Evolutionary conservation across 352 stramenopile species (phyloP).

Genomic region (Globisporangium paddicum): DNA sequence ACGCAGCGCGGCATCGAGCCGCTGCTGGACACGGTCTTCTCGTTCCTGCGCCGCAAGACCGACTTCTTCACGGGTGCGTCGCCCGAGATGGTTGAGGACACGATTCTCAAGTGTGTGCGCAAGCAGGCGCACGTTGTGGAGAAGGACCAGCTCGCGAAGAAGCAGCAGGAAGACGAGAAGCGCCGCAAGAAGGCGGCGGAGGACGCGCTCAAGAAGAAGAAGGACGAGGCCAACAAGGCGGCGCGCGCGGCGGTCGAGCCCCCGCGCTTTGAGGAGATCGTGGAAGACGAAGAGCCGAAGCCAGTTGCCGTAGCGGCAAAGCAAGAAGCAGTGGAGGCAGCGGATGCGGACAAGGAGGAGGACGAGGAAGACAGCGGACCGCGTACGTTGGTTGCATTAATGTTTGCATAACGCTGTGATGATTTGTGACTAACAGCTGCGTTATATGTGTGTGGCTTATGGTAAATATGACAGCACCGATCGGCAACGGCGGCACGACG

Average conservation of each 20-base stretch:
- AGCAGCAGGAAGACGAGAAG: conserved; percentile 80
- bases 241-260: conserved; percentile 25
- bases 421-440: neutral
- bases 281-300: conserved; percentile 38
- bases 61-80: conserved; percentile 96
- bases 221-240: conserved; percentile 35
- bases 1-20: conserved; percentile 97
- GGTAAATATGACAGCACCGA: conserved; percentile 41
- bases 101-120: conserved; percentile 86
- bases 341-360: conserved; percentile 35
- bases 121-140: conserved; percentile 90
- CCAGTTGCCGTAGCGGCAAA: neutral
- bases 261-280: conserved; percentile 80
- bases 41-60: conserved; percentile 97
- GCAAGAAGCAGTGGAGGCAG: conserved; percentile 10
- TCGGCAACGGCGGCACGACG: conserved; percentile 91
- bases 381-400: conserved; percentile 26
- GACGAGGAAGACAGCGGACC: conserved; percentile 63
- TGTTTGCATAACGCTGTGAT: neutral
- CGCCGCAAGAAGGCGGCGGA: conserved; percentile 51
- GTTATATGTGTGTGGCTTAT: neutral
- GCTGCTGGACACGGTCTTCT: conserved; percentile 97
- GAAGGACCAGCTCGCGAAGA: conserved; percentile 72
- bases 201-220: conserved; percentile 40
- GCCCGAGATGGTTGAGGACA: conserved; percentile 71